These are phyloP conservation scores for Albatrellus ellisii DNA, from an alignment of 768 basidiomycete genomes.

Conservation along the genomic window DNA sequence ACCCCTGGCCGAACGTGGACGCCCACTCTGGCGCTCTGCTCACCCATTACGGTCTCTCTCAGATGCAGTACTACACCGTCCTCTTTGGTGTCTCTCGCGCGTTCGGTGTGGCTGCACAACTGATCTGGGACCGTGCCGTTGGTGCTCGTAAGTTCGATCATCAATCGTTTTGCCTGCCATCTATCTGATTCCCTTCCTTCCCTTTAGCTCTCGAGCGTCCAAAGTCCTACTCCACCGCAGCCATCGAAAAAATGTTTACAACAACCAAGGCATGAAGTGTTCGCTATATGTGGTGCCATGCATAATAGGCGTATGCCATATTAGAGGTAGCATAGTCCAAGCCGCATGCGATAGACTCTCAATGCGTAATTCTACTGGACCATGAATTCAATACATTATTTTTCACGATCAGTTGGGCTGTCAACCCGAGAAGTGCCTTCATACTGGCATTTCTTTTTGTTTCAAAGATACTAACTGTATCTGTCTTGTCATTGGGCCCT, in stretches of 20 bases:
- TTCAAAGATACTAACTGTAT: no score
- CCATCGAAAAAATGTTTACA: slow-evolving; percentile 72
- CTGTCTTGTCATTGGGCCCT: no score
- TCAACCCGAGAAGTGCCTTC: no score
- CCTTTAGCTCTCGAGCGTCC: slow-evolving; percentile 69
- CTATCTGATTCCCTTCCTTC: not conserved
- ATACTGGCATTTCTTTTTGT: no score
- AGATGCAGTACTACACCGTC: slow-evolving; percentile 97
- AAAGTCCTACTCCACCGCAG: slow-evolving; percentile 79
- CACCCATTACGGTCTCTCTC: slow-evolving; percentile 72
- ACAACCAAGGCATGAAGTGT: slow-evolving; percentile 20
- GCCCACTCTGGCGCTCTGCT: slow-evolving; percentile 89
- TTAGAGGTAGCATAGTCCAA: no score
- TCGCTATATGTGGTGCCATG: no score
- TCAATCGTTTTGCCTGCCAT: not conserved
- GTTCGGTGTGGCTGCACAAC: slow-evolving; percentile 78
- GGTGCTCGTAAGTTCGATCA: slow-evolving; percentile 76
- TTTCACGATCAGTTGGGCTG: no score
- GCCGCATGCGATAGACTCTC: no score
- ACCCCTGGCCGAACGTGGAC: slow-evolving; percentile 96
- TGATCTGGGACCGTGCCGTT: slow-evolving; percentile 89
- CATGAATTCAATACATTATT: no score
- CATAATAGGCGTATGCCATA: no score
- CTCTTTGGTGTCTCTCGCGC: slow-evolving; percentile 95
- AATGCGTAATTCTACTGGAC: no score